phyloP scores from a whole-genome alignment of 768 basidiomycete species.

The Lactarius indigo region DNA sequence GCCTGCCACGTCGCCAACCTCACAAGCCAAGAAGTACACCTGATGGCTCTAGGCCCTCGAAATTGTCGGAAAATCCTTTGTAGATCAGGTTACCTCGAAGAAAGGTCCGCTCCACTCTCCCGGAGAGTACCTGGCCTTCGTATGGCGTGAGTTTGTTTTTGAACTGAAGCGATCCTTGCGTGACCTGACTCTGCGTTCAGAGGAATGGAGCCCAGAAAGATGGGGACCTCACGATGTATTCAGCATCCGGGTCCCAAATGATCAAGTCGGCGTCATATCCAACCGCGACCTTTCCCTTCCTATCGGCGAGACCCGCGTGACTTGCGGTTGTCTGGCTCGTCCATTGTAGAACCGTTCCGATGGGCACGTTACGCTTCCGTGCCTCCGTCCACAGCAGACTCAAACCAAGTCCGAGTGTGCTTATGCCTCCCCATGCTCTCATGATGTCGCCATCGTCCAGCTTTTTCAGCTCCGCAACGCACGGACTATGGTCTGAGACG shows the following conservation, averaged over 20 bases:
- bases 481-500: slow-evolving; percentile 96
- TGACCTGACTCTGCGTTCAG: slow-evolving; percentile 51
- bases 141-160: slow-evolving; percentile 96
- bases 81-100: slow-evolving; percentile 76
- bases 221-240: slow-evolving; percentile 38
- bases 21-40: slow-evolving; percentile 22
- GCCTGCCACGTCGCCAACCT: neutral
- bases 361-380: slow-evolving; percentile 49
- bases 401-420: slow-evolving; percentile 84
- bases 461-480: slow-evolving; percentile 76
- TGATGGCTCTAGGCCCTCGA: slow-evolving; percentile 22
- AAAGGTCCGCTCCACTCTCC: slow-evolving; percentile 73
- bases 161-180: slow-evolving; percentile 69
- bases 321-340: slow-evolving; percentile 66
- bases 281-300: slow-evolving; percentile 68
- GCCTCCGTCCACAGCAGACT: slow-evolving; percentile 89
- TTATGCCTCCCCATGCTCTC: slow-evolving; percentile 93
- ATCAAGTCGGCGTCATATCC: slow-evolving; percentile 87
- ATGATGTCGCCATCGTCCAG: slow-evolving; percentile 77
- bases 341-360: slow-evolving; percentile 73
- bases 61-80: slow-evolving; percentile 37
- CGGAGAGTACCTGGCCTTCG: slow-evolving; percentile 65
- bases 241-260: slow-evolving; percentile 68
- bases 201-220: neutral
- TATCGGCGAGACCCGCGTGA: slow-evolving; percentile 66